Conservation (phyloP, 1,284 basidiomycete species). For the Abortiporus biennis region DNA sequence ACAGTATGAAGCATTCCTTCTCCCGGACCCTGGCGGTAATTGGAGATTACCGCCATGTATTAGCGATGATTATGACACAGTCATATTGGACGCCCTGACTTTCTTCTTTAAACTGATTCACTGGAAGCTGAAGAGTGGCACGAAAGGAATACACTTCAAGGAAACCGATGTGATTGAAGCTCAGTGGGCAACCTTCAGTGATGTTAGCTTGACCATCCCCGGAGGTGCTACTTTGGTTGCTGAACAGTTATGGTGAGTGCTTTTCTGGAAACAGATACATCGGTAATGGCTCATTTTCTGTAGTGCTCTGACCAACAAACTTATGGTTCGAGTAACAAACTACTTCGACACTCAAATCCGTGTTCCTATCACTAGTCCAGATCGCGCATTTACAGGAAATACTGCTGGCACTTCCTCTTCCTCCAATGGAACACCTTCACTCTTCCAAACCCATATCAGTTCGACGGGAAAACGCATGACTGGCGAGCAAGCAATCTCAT, state of each 20-base stretch:
- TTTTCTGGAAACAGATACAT: constrained; percentile 4
- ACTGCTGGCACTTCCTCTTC: constrained; percentile 6
- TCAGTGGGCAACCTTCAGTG: constrained; percentile 94
- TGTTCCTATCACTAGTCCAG: constrained; percentile 46
- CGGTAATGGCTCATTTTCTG: constrained; percentile 2
- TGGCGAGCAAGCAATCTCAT: constrained; percentile 76
- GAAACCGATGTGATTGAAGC: constrained; percentile 97
- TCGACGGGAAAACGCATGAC: constrained; percentile 46
- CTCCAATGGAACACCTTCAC: constrained; percentile 11
- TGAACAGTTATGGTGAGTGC: constrained; percentile 81
- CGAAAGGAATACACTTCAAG: constrained; percentile 91
- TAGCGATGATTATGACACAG: constrained; percentile 84
- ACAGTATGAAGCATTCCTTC: constrained; percentile 87
- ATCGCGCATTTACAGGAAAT: constrained; percentile 19
- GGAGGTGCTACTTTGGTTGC: constrained; percentile 92
- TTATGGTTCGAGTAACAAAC: constrained; percentile 86
- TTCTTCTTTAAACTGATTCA: constrained; percentile 95
- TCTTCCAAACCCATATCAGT: constrained; percentile 20
- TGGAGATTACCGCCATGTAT: constrained; percentile 91
- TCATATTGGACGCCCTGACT: constrained; percentile 82
- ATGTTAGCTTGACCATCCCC: constrained; percentile 84
- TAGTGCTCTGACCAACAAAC: constrained; percentile 83
- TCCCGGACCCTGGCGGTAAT: constrained; percentile 79
- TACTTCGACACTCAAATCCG: constrained; percentile 94
- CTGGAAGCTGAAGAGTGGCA: constrained; percentile 93